phyloP scores from a whole-genome alignment of 257 asterid species.

The Pogostemon cablin region DNA sequence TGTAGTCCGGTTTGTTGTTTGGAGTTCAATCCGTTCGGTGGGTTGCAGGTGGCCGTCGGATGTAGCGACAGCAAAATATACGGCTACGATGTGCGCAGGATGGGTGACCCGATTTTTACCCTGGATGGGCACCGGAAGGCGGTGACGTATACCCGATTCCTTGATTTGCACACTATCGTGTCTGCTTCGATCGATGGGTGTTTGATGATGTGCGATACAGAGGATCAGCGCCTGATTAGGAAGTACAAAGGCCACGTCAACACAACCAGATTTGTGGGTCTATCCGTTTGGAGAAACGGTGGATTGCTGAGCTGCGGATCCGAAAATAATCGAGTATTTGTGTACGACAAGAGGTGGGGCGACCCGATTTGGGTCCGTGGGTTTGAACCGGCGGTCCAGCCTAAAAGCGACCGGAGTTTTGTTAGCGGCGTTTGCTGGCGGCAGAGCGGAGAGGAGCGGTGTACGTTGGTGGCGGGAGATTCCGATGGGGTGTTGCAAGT shows the following conservation, averaged over 20 bases:
- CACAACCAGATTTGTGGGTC: constrained; percentile 71
- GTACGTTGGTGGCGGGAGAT: constrained; percentile 83
- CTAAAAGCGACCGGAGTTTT: constrained; percentile 36
- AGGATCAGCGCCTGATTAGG: constrained; percentile 43
- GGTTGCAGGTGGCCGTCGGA: constrained; percentile 53
- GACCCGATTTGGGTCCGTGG: constrained; percentile 75
- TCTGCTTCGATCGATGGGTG: constrained; percentile 77
- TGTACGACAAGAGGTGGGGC: constrained; percentile 85
- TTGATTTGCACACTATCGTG: constrained; percentile 51
- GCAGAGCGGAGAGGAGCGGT: constrained; percentile 61
- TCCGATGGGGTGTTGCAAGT: constrained; percentile 83
- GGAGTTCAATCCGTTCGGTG: constrained; percentile 75
- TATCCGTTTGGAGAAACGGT: constrained; percentile 75
- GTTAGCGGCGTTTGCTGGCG: constrained; percentile 90
- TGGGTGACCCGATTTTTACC: constrained; percentile 52
- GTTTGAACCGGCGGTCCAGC: constrained; percentile 35
- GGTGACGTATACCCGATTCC: constrained; percentile 59
- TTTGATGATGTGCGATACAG: constrained; percentile 69
- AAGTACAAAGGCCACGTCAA: constrained; percentile 76
- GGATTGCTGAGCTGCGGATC: constrained; percentile 89
- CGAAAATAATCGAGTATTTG: constrained; percentile 71
- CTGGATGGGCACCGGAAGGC: constrained; percentile 74
- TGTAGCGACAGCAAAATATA: constrained; percentile 70
- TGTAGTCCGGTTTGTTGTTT: constrained; percentile 75
- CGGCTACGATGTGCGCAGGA: constrained; percentile 61